These are phyloP conservation scores for Gossypium mustelinum DNA, from an alignment of 345 rosid genomes.

Conservation along the genomic window DNA sequence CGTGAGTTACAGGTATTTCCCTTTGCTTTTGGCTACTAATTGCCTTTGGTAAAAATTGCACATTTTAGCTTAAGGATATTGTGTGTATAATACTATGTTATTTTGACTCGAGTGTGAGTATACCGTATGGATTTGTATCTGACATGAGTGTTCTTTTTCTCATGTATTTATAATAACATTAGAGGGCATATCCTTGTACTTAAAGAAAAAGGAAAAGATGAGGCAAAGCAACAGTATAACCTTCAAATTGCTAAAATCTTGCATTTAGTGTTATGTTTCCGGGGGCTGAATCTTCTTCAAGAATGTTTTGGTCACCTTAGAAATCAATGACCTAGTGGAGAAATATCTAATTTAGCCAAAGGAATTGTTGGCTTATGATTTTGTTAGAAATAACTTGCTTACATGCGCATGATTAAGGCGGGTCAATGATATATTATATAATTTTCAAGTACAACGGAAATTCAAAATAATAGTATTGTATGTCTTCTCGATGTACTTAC, in stretches of 20 bases:
- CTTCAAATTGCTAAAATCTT: neutral
- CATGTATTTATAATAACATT: too few species aligned
- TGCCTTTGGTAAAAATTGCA: neutral
- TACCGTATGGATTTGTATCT: too few species aligned
- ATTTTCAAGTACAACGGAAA: neutral
- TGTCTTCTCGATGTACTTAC: neutral
- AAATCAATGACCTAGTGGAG: neutral
- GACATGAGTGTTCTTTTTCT: too few species aligned
- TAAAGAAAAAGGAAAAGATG: too few species aligned
- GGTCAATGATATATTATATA: neutral
- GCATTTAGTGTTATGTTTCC: neutral
- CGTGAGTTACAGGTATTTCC: constrained; percentile 61
- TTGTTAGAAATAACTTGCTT: neutral
- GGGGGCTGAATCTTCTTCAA: neutral
- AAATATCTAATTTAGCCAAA: neutral
- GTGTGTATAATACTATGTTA: too few species aligned
- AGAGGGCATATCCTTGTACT: too few species aligned
- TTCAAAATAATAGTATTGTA: neutral
- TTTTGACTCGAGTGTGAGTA: too few species aligned
- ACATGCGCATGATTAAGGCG: neutral
- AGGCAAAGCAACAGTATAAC: too few species aligned
- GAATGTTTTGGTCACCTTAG: constrained; percentile 6
- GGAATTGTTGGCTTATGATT: neutral
- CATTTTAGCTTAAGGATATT: too few species aligned
- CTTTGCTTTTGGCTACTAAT: neutral